Conservation (phyloP, 768 basidiomycete species). For the Baorangia bicolor region DNA sequence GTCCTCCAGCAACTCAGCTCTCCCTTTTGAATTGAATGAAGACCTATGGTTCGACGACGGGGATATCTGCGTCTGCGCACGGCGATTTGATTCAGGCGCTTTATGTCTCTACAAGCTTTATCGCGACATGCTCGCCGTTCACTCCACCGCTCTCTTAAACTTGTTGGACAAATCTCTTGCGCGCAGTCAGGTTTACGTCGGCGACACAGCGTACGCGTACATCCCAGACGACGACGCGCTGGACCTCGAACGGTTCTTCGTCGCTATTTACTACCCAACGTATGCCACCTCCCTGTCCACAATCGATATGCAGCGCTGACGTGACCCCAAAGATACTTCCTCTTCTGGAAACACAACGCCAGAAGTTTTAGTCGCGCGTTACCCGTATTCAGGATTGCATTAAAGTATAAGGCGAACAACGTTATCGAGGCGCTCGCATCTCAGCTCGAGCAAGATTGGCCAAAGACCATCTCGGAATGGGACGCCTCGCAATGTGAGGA, state of each 20-base stretch:
- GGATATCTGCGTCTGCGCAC: neutral
- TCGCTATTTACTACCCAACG: slow-evolving; percentile 2
- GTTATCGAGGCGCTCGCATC: slow-evolving; percentile 4
- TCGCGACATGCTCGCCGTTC: neutral
- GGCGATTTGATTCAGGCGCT: slow-evolving; percentile 2
- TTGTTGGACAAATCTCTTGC: neutral
- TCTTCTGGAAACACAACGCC: slow-evolving; percentile 1
- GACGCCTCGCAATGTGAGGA: slow-evolving; percentile 1
- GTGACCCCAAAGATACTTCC: neutral
- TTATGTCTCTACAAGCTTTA: slow-evolving; percentile 8
- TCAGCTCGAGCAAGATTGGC: slow-evolving; percentile 11
- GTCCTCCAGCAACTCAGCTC: neutral
- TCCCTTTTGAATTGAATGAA: neutral
- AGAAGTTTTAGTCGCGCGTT: neutral
- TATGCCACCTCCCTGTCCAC: neutral
- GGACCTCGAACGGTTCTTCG: slow-evolving; percentile 5
- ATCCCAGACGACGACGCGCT: slow-evolving; percentile 1
- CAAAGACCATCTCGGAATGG: slow-evolving; percentile 4
- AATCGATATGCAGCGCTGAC: neutral
- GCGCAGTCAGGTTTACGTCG: neutral
- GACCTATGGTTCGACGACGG: slow-evolving; percentile 9
- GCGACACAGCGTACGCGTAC: neutral
- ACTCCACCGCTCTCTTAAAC: neutral
- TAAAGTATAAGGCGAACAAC: neutral
- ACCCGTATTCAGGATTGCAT: slow-evolving; percentile 3